Base-by-base conservation (phyloP, 495 filamentous ascomycete species). In the Hyaloscypha hepaticicola region DNA sequence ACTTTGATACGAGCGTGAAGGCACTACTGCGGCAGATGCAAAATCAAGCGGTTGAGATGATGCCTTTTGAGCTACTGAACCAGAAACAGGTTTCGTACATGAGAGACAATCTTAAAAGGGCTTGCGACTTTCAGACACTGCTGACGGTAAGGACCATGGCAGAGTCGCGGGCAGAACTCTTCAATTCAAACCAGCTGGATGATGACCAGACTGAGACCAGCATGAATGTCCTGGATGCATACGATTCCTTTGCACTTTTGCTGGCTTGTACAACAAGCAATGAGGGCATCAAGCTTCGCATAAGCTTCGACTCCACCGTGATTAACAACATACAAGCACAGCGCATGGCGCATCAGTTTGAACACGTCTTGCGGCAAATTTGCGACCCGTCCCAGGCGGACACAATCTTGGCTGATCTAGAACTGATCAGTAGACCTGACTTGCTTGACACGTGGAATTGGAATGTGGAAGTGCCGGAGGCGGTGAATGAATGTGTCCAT, bases 401-500 rank as follows among this genome's bases (percentile, higher is more conserved):
- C n/a, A n/a, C n/a, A n/a, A n/a, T n/a, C n/a, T n/a, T n/a, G n/a
- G n/a, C n/a, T n/a, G n/a, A n/a, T n/a, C n/a, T n/a, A n/a, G n/a
- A n/a, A n/a, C n/a, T n/a, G n/a, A n/a, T n/a, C n/a, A n/a, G n/a
- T n/a, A n/a, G n/a, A n/a, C n/a, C n/a, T n/a, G n/a, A n/a, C n/a
- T n/a, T n/a, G 49, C 49, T 11, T 9, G 9, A 22, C 49, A 52
- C 24, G 8, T 22, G 49, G 49, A 22, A 9, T 11, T 67, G 65
- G 86, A 73, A 75, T 29, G 63, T 64, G 22, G 60, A 48, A 16
- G 58, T 61, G 9, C 70, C 71, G 1, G 66, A 72, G 2, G 48
- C 64, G 2, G 66, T 73, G 1, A 71, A 77, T 3, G 9, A 58
- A 28, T 82, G 78, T 61, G 73, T 83, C 12, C 80, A 87, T 67